Base-by-base conservation (phyloP, 2,329 filamentous ascomycete species). In the Atkinsonella texensis region DNA sequence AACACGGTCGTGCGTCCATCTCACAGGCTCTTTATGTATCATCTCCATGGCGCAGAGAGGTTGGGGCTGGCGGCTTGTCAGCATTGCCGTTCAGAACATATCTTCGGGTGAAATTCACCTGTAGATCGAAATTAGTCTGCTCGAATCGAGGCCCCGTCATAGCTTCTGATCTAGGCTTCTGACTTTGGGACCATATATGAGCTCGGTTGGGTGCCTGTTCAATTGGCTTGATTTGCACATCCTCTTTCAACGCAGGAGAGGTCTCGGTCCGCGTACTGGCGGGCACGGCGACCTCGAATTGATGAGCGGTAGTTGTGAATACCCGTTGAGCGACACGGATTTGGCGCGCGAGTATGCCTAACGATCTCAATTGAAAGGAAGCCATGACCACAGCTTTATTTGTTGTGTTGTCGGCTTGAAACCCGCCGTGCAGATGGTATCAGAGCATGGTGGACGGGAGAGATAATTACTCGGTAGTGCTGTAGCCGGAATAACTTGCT, bases 91-190 rank as follows among this genome's bases (percentile, higher is more conserved):
- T 9, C 8, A 47, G n/a, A 13, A 9, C 12, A 33, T 15, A 17
- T 46, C 11, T 48, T 33, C 56, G 45, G 48, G 35, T 45, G 32
- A 28, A 42, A 13, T 81, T 59, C 75, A 96, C 91, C 87, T 98
- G 93, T 59, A 85, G 73, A 61, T 84, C 81, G 72, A 97, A 91
- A 63, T 95, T 88, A 35, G 89, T 97, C 81, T 97, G 91, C 76
- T 98, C 93, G 64, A 98, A 98, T 60, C 91, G 78, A 58, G 93
- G 93, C 42, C 93, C 93, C 42, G 83, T 82, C 91, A 98, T 98
- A 50, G 89, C 93, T 68, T 82, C 71, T 50, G 81, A 78, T 62
- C 91, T 79, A 40, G 89, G 82, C 69, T 81, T 81, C 77, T 98
- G 93, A 72, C 82, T 95, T 64, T 81, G 74, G 55, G 88, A 89